Evolutionary conservation across 352 stramenopile genomes (phyloP), one percentile per base, ranked within the genome.

Genomic region (Phytophthora pinifolia): DNA sequence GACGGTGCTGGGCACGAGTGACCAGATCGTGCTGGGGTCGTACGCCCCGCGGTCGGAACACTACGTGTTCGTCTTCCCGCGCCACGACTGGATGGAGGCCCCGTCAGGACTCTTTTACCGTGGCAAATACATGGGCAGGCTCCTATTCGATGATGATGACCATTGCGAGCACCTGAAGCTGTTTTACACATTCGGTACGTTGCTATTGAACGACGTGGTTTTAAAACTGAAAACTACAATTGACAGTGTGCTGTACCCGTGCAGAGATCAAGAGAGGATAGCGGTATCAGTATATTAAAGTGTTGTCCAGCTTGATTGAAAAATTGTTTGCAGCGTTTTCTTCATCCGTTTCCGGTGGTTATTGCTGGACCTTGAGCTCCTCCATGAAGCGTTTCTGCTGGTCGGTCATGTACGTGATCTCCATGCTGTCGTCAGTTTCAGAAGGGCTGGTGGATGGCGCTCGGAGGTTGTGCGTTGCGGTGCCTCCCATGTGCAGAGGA

Each of bases 101-200:
- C 87, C 87, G 1, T 83, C 77, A 2, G 86, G 87, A 5, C 80
- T 96, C 53, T 91, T 96, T 55, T 96, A 92, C 54, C 79, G 87
- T 30, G 87, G 87, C 12, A 90, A 85, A 52, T 96, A 96, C 67
- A 86, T 88, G 68, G 81, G 78, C 30, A 79, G 83, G 49, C 88
- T 91, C 55, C 60, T 71, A 12, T 88, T 91, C 54, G 53, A 76
- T 17, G 81, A 91, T 46, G 81, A 91, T 50, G 81, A 91, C 59
- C 67, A 76, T 7, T 37, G 59, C 15, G 76, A 89, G 54, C 79
- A 89, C 42, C 72, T 89, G 48, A 86, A 89, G 55, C 68, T 78
- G 32, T 78, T 86, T 39, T 91, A 91, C 62, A 89, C 70, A 12
- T 89, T 91, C 39, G 81, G 81, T 91, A 70, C 25, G 80, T 79